Evolutionary conservation across 1,284 basidiomycete species (phyloP).

Genomic region (Malassezia sympodialis): DNA sequence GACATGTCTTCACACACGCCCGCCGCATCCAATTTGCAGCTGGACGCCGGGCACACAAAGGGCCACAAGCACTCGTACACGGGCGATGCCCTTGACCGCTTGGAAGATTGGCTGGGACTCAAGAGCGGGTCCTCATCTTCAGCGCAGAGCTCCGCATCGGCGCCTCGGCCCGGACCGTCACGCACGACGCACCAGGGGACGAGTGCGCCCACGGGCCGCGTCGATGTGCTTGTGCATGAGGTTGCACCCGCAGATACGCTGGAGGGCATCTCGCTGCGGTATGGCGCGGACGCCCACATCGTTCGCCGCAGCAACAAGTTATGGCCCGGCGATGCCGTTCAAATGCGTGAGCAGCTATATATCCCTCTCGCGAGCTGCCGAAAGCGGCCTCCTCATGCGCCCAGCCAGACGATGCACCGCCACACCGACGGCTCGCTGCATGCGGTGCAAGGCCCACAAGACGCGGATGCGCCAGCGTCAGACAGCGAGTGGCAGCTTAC

Average conservation of each 20-base stretch:
- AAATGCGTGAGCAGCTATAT: constrained; percentile 39
- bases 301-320: constrained; percentile 40
- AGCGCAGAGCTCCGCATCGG: background rate
- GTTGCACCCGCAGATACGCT: constrained; percentile 35
- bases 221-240: constrained; percentile 37
- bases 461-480: background rate
- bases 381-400: constrained; percentile 27
- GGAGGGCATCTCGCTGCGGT: constrained; percentile 33
- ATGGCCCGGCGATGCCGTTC: constrained; percentile 43
- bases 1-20: background rate
- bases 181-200: background rate
- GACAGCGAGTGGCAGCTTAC: background rate
- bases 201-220: background rate
- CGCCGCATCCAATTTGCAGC: background rate
- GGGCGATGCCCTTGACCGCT: constrained; percentile 21
- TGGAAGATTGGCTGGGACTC: constrained; percentile 40
- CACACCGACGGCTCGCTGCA: constrained; percentile 11
- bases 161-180: background rate
- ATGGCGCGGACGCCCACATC: constrained; percentile 36
- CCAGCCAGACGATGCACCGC: constrained; percentile 19
- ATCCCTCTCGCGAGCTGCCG: constrained; percentile 40
- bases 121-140: background rate
- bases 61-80: constrained; percentile 3
- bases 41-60: background rate
- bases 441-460: background rate